A percentile compares a stretch with the other conserved stretches of the same genome.
Conservation (phyloP, 2,329 filamentous ascomycete species). For the Cladorrhinum sp. region DNA sequence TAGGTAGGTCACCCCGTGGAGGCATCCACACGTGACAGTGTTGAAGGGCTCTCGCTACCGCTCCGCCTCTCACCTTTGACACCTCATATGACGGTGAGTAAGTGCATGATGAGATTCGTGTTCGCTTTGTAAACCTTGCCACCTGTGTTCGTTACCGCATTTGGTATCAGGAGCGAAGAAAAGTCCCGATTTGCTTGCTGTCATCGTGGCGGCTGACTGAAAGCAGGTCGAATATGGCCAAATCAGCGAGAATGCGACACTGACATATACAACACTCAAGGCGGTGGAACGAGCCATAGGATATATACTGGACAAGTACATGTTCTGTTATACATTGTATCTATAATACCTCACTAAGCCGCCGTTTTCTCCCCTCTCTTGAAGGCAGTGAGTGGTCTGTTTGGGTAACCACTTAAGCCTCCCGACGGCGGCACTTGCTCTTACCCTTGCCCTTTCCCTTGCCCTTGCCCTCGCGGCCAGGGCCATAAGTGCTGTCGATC, state of each 20-base stretch:
- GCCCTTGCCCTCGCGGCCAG: not conserved
- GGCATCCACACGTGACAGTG: too few relatives aligned
- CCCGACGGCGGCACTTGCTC: not conserved
- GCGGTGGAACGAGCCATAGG: not conserved
- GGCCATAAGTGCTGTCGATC: constrained; percentile 40
- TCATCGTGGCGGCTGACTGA: not conserved
- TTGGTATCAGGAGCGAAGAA: not conserved
- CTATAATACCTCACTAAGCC: not conserved
- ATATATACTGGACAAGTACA: too few relatives aligned
- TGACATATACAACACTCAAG: not conserved
- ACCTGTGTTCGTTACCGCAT: not conserved
- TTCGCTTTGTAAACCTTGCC: too few relatives aligned
- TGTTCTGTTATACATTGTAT: not conserved
- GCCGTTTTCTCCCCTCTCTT: not conserved
- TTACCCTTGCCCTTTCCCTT: constrained; percentile 8
- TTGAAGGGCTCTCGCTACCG: too few relatives aligned
- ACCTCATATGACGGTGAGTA: too few relatives aligned
- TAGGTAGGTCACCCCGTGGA: too few relatives aligned
- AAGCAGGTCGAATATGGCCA: not conserved
- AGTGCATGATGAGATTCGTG: too few relatives aligned
- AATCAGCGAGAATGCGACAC: not conserved
- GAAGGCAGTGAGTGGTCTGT: too few relatives aligned
- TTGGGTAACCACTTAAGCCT: not conserved
- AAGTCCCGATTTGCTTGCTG: too few relatives aligned
- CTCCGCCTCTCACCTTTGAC: too few relatives aligned